Percentiles rank a stretch among this genome's conserved stretches.
These are phyloP conservation scores for Viola odorata DNA, from an alignment of 345 rosid genomes.

Conservation along the genomic window DNA sequence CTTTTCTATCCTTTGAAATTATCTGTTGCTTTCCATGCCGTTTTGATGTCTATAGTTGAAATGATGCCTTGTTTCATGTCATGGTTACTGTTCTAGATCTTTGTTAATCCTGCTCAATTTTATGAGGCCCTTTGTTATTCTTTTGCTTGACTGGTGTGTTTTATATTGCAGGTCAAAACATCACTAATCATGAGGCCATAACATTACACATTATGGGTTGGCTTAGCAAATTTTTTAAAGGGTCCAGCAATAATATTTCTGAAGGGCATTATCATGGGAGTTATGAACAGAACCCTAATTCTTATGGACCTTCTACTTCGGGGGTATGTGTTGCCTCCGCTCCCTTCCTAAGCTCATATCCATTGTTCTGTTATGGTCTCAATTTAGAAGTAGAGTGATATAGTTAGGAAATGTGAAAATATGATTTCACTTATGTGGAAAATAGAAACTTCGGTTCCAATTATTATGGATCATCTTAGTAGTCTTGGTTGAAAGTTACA, in stretches of 20 bases:
- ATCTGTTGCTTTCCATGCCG: neutral
- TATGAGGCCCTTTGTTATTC: neutral
- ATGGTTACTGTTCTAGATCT: neutral
- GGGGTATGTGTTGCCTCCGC: slow-evolving; percentile 39
- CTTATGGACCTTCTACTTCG: slow-evolving; percentile 55
- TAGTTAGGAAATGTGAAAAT: neutral
- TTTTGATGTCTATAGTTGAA: neutral
- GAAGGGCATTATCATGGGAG: slow-evolving; percentile 43
- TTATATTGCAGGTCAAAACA: slow-evolving; percentile 35
- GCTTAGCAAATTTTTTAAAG: slow-evolving; percentile 83
- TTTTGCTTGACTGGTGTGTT: slow-evolving; percentile 7
- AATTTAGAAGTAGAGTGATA: too few relatives aligned
- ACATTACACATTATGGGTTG: slow-evolving; percentile 59
- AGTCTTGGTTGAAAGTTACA: neutral
- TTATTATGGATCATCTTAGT: neutral
- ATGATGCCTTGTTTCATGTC: neutral
- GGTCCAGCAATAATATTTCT: slow-evolving; percentile 48
- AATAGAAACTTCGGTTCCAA: neutral
- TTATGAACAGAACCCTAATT: slow-evolving; percentile 40
- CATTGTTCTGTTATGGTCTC: too few relatives aligned
- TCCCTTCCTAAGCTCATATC: neutral
- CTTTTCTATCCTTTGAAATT: neutral
- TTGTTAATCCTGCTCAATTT: neutral
- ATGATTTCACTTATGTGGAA: neutral
- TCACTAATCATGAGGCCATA: slow-evolving; percentile 48